These are phyloP conservation scores for Lentinula sp. DNA, from an alignment of 768 basidiomycete genomes.

Conservation along the genomic window DNA sequence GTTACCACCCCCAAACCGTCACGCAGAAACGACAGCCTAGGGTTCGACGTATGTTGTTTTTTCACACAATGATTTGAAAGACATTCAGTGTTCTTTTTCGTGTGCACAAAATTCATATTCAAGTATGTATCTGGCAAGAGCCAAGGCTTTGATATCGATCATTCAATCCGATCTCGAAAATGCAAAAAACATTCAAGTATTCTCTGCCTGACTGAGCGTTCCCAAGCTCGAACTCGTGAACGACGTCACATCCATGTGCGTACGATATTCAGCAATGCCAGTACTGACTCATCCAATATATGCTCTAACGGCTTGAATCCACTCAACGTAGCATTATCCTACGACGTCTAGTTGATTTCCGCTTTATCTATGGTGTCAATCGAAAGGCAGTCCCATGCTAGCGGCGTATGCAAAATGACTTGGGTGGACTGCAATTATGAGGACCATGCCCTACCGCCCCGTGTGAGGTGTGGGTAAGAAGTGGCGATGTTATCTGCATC, in stretches of 20 bases:
- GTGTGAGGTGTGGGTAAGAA: neutral
- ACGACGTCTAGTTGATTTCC: neutral
- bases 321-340: neutral
- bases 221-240: neutral
- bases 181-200: no score
- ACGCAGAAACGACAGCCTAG: neutral
- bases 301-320: neutral
- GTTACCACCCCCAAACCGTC: neutral
- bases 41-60: neutral
- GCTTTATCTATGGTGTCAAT: no score
- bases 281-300: no score
- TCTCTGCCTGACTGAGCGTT: neutral
- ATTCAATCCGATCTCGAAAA: no score
- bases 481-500: neutral
- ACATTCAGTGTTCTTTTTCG: no score
- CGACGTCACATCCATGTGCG: neutral
- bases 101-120: no score
- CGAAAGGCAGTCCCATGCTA: no score
- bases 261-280: no score
- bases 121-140: no score
- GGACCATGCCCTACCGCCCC: neutral
- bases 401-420: no score
- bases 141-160: no score
- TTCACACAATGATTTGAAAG: neutral
- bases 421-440: no score